Conservation (phyloP, 2,329 filamentous ascomycete genomes). For the Colletotrichum australisinense region DNA sequence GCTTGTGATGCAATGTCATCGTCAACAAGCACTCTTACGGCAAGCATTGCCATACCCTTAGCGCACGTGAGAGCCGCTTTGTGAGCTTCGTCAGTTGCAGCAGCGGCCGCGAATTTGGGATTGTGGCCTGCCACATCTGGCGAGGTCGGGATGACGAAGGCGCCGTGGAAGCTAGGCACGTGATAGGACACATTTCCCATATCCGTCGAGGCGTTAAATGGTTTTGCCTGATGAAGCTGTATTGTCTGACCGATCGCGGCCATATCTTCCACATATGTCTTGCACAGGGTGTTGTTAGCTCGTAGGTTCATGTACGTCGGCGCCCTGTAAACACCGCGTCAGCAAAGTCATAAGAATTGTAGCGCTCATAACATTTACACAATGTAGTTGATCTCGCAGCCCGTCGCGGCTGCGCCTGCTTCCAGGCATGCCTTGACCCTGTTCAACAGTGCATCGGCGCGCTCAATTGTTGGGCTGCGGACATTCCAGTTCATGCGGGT, state of each 20-base stretch:
- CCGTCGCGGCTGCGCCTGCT: slow-evolving; percentile 47
- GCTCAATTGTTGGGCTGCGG: slow-evolving; percentile 46
- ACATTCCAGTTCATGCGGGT: slow-evolving; percentile 53
- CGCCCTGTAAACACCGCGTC: slow-evolving; percentile 36
- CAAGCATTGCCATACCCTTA: slow-evolving; percentile 56
- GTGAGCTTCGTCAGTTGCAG: slow-evolving; percentile 53
- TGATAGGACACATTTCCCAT: slow-evolving; percentile 64
- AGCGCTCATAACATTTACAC: slow-evolving; percentile 39
- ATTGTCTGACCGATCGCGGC: slow-evolving; percentile 49
- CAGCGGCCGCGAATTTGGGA: slow-evolving; percentile 56
- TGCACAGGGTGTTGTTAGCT: slow-evolving; percentile 56
- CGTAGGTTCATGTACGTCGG: slow-evolving; percentile 58
- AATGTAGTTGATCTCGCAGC: slow-evolving; percentile 49
- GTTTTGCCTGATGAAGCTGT: slow-evolving; percentile 47
- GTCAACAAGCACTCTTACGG: slow-evolving; percentile 44
- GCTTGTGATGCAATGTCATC: slow-evolving; percentile 25
- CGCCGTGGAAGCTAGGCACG: slow-evolving; percentile 59
- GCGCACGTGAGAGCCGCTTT: slow-evolving; percentile 54
- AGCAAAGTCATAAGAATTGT: not conserved
- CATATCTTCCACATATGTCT: slow-evolving; percentile 58
- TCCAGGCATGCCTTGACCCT: slow-evolving; percentile 51
- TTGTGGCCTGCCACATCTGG: slow-evolving; percentile 51
- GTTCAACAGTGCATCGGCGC: slow-evolving; percentile 41
- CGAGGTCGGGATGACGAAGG: slow-evolving; percentile 55
- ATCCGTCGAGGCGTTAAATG: slow-evolving; percentile 56